phyloP scores from a whole-genome alignment of 2,329 filamentous ascomycete genomes.

The Anisogramma anomala region DNA sequence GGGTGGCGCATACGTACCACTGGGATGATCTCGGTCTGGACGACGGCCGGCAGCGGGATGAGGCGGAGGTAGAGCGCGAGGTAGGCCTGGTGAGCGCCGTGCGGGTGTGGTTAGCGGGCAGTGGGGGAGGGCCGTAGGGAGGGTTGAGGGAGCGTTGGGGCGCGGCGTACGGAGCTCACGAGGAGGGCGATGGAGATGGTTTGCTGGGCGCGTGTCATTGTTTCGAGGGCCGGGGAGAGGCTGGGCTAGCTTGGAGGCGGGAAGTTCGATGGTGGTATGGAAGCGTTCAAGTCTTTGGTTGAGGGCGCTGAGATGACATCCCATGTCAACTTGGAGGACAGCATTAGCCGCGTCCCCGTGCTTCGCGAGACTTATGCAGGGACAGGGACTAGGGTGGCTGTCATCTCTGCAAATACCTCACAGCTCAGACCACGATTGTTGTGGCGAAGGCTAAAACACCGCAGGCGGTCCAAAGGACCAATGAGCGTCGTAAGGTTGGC shows the following conservation, averaged over 20 bases:
- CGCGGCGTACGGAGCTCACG: slow-evolving; percentile 63
- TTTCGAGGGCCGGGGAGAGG: slow-evolving; percentile 25
- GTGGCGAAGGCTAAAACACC: too few relatives aligned
- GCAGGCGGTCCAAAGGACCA: too few relatives aligned
- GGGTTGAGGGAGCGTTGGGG: slow-evolving; percentile 3
- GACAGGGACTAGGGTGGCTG: neutral
- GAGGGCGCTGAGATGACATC: too few relatives aligned
- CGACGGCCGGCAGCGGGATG: slow-evolving; percentile 62
- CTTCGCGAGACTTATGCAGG: neutral
- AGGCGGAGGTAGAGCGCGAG: slow-evolving; percentile 75
- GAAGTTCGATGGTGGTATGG: too few relatives aligned
- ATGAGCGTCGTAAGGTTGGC: too few relatives aligned
- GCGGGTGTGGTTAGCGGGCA: neutral
- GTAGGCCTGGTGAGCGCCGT: slow-evolving; percentile 57
- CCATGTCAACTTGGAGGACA: too few relatives aligned
- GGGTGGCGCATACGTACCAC: too few relatives aligned
- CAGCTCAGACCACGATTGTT: too few relatives aligned
- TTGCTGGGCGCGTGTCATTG: slow-evolving; percentile 90
- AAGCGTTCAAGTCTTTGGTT: too few relatives aligned
- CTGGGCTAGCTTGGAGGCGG: neutral
- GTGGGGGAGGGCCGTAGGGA: neutral
- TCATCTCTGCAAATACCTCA: too few relatives aligned
- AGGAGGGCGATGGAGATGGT: slow-evolving; percentile 80
- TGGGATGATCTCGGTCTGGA: slow-evolving; percentile 79
- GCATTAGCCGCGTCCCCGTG: slow-evolving; percentile 2